Percentiles rank a stretch among this genome's conserved stretches.
Evolutionary conservation across 331 rosid genomes (phyloP).

Genomic region (Malus hybrid): DNA sequence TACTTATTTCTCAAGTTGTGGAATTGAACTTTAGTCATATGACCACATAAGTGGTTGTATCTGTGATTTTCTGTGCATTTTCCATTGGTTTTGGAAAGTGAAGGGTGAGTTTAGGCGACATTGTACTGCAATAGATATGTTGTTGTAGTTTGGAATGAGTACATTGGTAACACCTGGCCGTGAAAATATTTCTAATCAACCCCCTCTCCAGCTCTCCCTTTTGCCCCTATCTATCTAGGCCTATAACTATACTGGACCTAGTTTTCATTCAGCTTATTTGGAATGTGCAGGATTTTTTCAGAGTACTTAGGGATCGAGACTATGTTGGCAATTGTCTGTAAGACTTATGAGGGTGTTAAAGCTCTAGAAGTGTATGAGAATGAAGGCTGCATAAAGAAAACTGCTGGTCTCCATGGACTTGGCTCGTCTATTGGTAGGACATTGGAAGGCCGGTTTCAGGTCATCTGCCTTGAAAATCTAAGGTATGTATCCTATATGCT

Average conservation of each 20-base stretch:
- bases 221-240: neutral
- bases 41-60: neutral
- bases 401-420: slow-evolving; percentile 69
- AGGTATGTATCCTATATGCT: slow-evolving; percentile 26
- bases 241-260: neutral
- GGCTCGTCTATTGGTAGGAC: slow-evolving; percentile 67
- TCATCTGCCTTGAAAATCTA: slow-evolving; percentile 72
- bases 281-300: slow-evolving; percentile 71
- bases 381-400: slow-evolving; percentile 51
- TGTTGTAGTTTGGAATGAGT: neutral
- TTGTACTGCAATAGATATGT: neutral
- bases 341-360: slow-evolving; percentile 64
- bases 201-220: neutral
- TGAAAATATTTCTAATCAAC: neutral
- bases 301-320: slow-evolving; percentile 80
- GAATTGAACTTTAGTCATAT: neutral
- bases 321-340: slow-evolving; percentile 83
- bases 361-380: slow-evolving; percentile 72
- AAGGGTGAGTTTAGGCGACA: neutral
- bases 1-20: neutral
- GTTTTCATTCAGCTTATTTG: slow-evolving; percentile 15
- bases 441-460: slow-evolving; percentile 65
- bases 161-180: neutral
- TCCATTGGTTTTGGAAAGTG: neutral
- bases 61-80: too few relatives aligned